phyloP scores from a whole-genome alignment of 1,284 basidiomycete species.

The Hemileia vastatrix region DNA sequence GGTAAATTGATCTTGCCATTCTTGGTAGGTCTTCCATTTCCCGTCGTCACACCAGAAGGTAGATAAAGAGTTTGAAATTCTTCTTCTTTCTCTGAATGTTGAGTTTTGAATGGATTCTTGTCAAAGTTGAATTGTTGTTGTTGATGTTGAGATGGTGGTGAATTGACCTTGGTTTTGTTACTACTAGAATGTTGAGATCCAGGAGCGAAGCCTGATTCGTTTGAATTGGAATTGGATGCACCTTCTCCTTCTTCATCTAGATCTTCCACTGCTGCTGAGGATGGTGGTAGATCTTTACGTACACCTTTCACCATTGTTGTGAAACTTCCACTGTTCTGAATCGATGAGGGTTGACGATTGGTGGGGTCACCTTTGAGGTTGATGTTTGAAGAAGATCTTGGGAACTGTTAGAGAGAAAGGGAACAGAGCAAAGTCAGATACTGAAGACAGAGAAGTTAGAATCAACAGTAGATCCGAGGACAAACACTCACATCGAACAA shows the following conservation, averaged over 20 bases:
- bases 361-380: not conserved
- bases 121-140: too few relatives aligned
- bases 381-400: not conserved
- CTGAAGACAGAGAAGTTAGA: too few relatives aligned
- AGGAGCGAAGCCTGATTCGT: slow-evolving; percentile 29
- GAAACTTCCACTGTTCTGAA: not conserved
- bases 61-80: too few relatives aligned
- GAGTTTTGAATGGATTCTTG: too few relatives aligned
- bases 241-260: slow-evolving; percentile 25
- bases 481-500: too few relatives aligned
- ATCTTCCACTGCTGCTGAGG: not conserved
- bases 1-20: too few relatives aligned
- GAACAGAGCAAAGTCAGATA: too few relatives aligned
- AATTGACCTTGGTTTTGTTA: slow-evolving; percentile 27
- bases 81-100: too few relatives aligned
- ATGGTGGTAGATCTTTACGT: not conserved
- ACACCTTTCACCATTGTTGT: not conserved
- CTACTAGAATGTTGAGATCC: slow-evolving; percentile 29
- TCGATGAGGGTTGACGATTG: not conserved
- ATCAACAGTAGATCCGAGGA: too few relatives aligned
- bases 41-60: too few relatives aligned
- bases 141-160: not conserved
- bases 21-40: too few relatives aligned
- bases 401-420: too few relatives aligned
- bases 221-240: slow-evolving; percentile 23